Base-by-base conservation (phyloP, 352 stramenopile species). In the Phytophthora sojae region DNA sequence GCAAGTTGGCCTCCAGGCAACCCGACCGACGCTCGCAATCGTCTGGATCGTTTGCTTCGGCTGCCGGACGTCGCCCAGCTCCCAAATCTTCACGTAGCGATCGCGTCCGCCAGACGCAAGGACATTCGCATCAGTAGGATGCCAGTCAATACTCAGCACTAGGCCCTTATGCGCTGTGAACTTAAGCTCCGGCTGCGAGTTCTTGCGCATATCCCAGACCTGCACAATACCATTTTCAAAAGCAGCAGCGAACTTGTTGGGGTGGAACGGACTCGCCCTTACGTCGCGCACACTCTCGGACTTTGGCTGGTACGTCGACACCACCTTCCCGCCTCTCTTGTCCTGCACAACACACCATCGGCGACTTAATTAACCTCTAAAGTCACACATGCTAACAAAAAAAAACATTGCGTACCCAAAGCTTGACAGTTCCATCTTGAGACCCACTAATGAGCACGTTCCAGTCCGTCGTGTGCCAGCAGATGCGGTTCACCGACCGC, bases 171-270 rank as follows among this genome's bases (percentile, higher is more conserved):
- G 90, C 3, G 88, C 90, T 21, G 90, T 93, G 57, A 97, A 96
- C 70, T 94, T 95, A 50, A 94, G 60, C 65, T 94, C 85, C 9
- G 88, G 88, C 56, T 96, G 87, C 8, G 76, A 67, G 55, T 92
- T 93, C 73, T 95, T 93, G 50, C 88, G 87, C 42, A 94, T 86
- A 75, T 96, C 89, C 89, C 89, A 96, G 52, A 96, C 88, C 61
- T 96, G 88, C 6, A 96, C 83, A 37, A 92, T 94, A 7, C 90
- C 90, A 37, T 95, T 96, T 53, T 96, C 90, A 65, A 96, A 96
- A 0, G 88, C 88, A 26, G 84, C 90, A 14, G 90, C 90, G 42
- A 96, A 96, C 14, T 84, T 82, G 45, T 91, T 91, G 3, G 88
- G 63, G 42, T 94, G 85, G 64, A 93, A 93, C 9, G 75, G 79